A percentile compares a stretch with the other conserved stretches of the same genome.
These are phyloP conservation scores for Talaromyces amestolkiae DNA, from an alignment of 2,329 filamentous ascomycete genomes.

Conservation along the genomic window DNA sequence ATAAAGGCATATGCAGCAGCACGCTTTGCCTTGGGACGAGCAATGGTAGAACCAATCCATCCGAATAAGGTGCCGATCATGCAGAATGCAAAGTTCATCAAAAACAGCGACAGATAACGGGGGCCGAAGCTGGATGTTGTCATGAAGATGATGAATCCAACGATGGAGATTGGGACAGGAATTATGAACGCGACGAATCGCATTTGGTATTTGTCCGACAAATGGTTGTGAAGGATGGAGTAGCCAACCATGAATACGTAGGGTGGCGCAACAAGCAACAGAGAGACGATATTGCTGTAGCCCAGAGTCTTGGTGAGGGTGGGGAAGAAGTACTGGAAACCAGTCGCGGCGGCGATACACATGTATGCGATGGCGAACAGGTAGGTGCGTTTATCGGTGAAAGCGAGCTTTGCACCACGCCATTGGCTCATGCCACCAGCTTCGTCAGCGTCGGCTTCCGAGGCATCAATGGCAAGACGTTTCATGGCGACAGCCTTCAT, in stretches of 20 bases:
- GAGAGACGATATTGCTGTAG: slow-evolving; percentile 46
- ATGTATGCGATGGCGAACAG: slow-evolving; percentile 47
- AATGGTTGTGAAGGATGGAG: slow-evolving; percentile 44
- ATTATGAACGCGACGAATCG: slow-evolving; percentile 56
- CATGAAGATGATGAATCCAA: slow-evolving; percentile 57
- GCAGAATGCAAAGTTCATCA: slow-evolving; percentile 57
- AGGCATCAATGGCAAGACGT: slow-evolving; percentile 49
- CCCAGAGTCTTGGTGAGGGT: slow-evolving; percentile 49
- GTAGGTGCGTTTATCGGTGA: slow-evolving; percentile 52
- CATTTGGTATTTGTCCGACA: slow-evolving; percentile 46
- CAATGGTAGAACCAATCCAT: slow-evolving; percentile 53
- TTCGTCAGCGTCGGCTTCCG: slow-evolving; percentile 49
- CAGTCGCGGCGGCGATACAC: slow-evolving; percentile 49
- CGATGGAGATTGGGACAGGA: slow-evolving; percentile 51
- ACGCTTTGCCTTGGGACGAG: slow-evolving; percentile 55
- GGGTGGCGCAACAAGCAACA: slow-evolving; percentile 54
- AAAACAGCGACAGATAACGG: slow-evolving; percentile 56
- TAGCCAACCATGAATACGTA: slow-evolving; percentile 55
- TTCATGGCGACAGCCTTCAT: slow-evolving; percentile 46
- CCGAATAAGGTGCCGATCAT: slow-evolving; percentile 52
- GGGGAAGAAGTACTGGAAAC: slow-evolving; percentile 59
- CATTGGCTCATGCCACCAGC: slow-evolving; percentile 49
- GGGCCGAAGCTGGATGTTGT: slow-evolving; percentile 51
- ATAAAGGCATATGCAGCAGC: slow-evolving; percentile 56
- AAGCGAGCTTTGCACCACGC: slow-evolving; percentile 51